A percentile compares a stretch with the other conserved stretches of the same genome.
These are phyloP conservation scores for Pestalotiopsis sp. DNA, from an alignment of 2,329 filamentous ascomycete species.

Conservation along the genomic window DNA sequence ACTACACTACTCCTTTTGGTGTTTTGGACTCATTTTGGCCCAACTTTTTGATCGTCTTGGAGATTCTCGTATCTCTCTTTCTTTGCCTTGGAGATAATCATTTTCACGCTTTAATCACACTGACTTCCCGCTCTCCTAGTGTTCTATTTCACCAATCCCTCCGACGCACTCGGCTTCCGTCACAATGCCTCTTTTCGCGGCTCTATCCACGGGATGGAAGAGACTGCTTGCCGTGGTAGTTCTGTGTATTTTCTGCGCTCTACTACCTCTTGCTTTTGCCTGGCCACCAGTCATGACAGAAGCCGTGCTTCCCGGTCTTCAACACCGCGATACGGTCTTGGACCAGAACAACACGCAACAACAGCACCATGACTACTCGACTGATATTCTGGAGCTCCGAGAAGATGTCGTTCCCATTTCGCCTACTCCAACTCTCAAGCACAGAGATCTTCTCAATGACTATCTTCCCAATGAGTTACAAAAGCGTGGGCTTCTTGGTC, in stretches of 20 bases:
- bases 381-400: not conserved
- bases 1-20: constrained; percentile 27
- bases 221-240: constrained; percentile 20
- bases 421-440: constrained; percentile 1
- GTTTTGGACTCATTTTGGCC: constrained; percentile 33
- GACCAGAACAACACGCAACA: not conserved
- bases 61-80: not conserved
- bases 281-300: not conserved
- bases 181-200: constrained; percentile 1
- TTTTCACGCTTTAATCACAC: constrained; percentile 13
- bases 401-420: not conserved
- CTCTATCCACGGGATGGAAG: constrained; percentile 18
- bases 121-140: not conserved
- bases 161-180: not conserved
- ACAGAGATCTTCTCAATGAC: not conserved
- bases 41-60: constrained; percentile 24
- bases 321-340: not conserved
- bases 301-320: not conserved
- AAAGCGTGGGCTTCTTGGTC: constrained; percentile 9
- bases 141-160: not conserved
- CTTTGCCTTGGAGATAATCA: constrained; percentile 14
- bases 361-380: not conserved
- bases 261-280: constrained; percentile 17
- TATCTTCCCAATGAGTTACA: not conserved
- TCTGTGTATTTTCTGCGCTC: constrained; percentile 20